Conservation (phyloP, 2,329 filamentous ascomycete genomes). For the Fusarium tanahbumbuense region DNA sequence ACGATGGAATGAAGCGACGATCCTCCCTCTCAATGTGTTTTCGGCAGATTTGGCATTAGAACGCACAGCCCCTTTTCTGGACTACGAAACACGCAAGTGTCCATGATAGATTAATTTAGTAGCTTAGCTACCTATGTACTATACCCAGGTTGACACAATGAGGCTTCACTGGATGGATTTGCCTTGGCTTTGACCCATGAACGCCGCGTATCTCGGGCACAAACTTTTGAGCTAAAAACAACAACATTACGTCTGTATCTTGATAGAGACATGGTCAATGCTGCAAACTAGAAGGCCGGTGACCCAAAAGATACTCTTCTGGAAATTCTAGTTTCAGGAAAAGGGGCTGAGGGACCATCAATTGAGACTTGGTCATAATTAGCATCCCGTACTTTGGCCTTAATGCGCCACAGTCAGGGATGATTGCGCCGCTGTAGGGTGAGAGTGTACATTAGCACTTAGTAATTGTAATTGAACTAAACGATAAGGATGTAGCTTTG, state of each 20-base stretch:
- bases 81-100: slow-evolving; percentile 33
- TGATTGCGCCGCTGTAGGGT: slow-evolving; percentile 7
- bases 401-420: slow-evolving; percentile 31
- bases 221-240: slow-evolving; percentile 31
- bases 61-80: slow-evolving; percentile 36
- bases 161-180: background rate
- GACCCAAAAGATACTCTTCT: slow-evolving; percentile 21
- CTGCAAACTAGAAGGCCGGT: slow-evolving; percentile 20
- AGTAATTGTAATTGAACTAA: background rate
- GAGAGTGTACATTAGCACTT: background rate
- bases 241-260: slow-evolving; percentile 34
- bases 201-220: slow-evolving; percentile 33
- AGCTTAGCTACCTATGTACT: background rate
- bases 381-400: background rate
- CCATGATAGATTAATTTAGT: slow-evolving; percentile 26
- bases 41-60: slow-evolving; percentile 18
- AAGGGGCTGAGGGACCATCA: background rate
- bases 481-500: background rate
- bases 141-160: background rate
- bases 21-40: slow-evolving; percentile 30
- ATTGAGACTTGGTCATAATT: background rate
- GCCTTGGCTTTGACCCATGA: slow-evolving; percentile 16
- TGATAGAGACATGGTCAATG: slow-evolving; percentile 32
- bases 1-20: slow-evolving; percentile 38
- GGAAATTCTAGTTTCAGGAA: slow-evolving; percentile 22